Conservation (phyloP, 164 flowering plant species). For the Vitis vinifera region ASM3070453v1 NC_081810.1:20374001-20374500, state of each 20-base stretch:
- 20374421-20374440: conserved; percentile 34
- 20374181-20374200: conserved; percentile 18
- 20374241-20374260: conserved; percentile 36
- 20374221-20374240: conserved; percentile 37
- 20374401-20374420: conserved; percentile 36
- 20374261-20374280: conserved; percentile 32
- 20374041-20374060: conserved; percentile 72
- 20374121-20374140: conserved; percentile 12
- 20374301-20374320: conserved; percentile 43
- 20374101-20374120: conserved; percentile 23
- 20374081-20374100: conserved; percentile 22
- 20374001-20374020: background rate
- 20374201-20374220: conserved; percentile 18
- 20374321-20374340: conserved; percentile 49
- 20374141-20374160: conserved; percentile 13
- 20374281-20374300: conserved; percentile 21
- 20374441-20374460: conserved; percentile 36
- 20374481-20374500: conserved; percentile 41
- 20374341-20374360: conserved; percentile 41
- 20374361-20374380: conserved; percentile 50
- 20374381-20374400: conserved; percentile 62
- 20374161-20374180: conserved; percentile 20
- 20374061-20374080: conserved; percentile 67
- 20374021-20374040: background rate
- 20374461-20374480: conserved; percentile 32